Conservation (phyloP, 2,329 filamentous ascomycete species). For the Pseudogymnoascus sp. region DNA sequence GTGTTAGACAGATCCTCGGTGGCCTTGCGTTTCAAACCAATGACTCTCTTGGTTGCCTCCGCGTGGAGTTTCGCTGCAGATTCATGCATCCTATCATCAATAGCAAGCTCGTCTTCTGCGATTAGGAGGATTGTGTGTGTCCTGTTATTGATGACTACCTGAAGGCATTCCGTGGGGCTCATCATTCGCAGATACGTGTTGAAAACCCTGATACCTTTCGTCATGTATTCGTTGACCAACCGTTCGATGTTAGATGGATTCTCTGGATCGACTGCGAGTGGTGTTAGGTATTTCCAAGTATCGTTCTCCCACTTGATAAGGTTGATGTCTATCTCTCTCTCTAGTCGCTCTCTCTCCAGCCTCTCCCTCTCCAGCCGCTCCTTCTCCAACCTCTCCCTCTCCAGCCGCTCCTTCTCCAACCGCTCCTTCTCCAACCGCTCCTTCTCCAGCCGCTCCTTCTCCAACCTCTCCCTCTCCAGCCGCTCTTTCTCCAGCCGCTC, state of each 20-base stretch:
- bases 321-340: constrained; percentile 7
- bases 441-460: constrained; percentile 37
- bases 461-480: not conserved
- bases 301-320: not conserved
- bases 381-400: constrained; percentile 10
- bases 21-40: not conserved
- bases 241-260: not conserved
- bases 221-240: not conserved
- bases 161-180: not conserved
- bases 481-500: constrained; percentile 5
- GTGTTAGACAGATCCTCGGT: not conserved
- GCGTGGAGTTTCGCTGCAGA: not conserved
- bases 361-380: constrained; percentile 11
- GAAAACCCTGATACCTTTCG: not conserved
- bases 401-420: not conserved
- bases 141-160: not conserved
- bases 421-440: constrained; percentile 28
- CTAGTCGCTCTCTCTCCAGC: constrained; percentile 12
- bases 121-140: not conserved
- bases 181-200: not conserved
- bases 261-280: not conserved
- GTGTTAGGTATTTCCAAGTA: constrained; percentile 1
- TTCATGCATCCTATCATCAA: not conserved
- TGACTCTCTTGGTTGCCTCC: not conserved
- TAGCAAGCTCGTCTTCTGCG: not conserved